These are phyloP conservation scores for Backusella tarrabulga DNA, from an alignment of 192 early-diverging fungal species.

Conservation along the genomic window DNA sequence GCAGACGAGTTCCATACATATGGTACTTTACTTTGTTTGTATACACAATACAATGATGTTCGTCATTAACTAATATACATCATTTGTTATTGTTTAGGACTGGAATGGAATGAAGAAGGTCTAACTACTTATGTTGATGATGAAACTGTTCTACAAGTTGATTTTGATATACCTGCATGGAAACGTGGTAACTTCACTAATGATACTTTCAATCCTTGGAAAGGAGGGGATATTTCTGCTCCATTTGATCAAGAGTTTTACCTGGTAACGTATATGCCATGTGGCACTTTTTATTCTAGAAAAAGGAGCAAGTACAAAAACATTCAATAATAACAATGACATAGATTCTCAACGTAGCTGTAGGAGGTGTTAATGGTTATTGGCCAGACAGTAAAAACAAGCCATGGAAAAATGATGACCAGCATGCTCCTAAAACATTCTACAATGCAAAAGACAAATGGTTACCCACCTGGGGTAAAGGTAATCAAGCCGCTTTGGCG, in stretches of 20 bases:
- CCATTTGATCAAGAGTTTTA: constrained; percentile 66
- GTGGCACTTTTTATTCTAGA: neutral
- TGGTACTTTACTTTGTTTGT: constrained; percentile 18
- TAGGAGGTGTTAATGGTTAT: constrained; percentile 56
- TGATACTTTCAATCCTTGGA: constrained; percentile 54
- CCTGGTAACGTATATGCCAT: constrained; percentile 36
- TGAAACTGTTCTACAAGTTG: constrained; percentile 46
- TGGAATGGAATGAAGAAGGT: constrained; percentile 54
- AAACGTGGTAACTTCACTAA: constrained; percentile 49
- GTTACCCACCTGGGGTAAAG: constrained; percentile 54
- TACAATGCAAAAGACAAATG: constrained; percentile 49
- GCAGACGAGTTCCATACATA: constrained; percentile 57
- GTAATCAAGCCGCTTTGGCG: constrained; percentile 41
- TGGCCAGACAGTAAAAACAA: constrained; percentile 53
- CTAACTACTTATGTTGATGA: constrained; percentile 60
- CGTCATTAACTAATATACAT: neutral
- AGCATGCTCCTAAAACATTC: constrained; percentile 50
- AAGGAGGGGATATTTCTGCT: constrained; percentile 36
- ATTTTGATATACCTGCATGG: constrained; percentile 49
- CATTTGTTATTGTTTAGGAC: constrained; percentile 37
- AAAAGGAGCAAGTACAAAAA: neutral
- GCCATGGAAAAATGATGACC: constrained; percentile 55
- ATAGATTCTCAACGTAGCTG: constrained; percentile 61
- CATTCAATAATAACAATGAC: neutral
- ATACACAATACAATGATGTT: neutral